A percentile compares a stretch with the other conserved stretches of the same genome.
These are phyloP conservation scores for Cronartium quercuum DNA, from an alignment of 1,284 basidiomycete genomes.

Conservation along the genomic window DNA sequence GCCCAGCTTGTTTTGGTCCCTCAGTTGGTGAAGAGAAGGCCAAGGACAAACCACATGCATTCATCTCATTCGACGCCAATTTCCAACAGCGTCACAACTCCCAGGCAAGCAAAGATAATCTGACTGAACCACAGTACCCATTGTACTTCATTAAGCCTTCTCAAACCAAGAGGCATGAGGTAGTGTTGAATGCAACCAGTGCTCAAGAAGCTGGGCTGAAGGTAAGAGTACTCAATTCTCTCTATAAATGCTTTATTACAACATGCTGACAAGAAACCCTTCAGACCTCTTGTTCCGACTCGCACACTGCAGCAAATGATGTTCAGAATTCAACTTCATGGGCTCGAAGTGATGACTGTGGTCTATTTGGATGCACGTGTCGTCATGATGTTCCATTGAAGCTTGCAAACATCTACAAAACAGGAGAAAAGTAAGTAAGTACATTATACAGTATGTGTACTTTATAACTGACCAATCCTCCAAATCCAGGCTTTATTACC, in stretches of 20 bases:
- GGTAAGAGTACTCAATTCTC: background rate
- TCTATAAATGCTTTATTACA: background rate
- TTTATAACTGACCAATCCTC: background rate
- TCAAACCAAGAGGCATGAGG: background rate
- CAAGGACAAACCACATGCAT: background rate
- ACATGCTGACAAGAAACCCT: background rate
- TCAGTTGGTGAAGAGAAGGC: background rate
- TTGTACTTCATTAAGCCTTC: background rate
- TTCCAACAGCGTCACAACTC: background rate
- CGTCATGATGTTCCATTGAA: background rate
- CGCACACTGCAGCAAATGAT: constrained; percentile 6
- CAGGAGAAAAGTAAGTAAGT: background rate
- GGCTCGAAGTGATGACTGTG: background rate
- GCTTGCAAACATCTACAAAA: constrained; percentile 4
- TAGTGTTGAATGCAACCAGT: background rate
- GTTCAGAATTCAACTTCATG: background rate
- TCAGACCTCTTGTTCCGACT: background rate
- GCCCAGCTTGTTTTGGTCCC: constrained; percentile 2
- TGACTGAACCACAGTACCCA: constrained; percentile 1
- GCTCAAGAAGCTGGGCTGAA: background rate
- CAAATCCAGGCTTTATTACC: background rate
- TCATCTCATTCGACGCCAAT: background rate
- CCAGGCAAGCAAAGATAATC: constrained; percentile 15
- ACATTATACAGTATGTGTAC: too few species aligned
- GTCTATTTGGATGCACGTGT: background rate